A percentile compares a stretch with the other conserved stretches of the same genome.
phyloP scores from a whole-genome alignment of 768 basidiomycete species.

The Leccinum subtestaceum region DNA sequence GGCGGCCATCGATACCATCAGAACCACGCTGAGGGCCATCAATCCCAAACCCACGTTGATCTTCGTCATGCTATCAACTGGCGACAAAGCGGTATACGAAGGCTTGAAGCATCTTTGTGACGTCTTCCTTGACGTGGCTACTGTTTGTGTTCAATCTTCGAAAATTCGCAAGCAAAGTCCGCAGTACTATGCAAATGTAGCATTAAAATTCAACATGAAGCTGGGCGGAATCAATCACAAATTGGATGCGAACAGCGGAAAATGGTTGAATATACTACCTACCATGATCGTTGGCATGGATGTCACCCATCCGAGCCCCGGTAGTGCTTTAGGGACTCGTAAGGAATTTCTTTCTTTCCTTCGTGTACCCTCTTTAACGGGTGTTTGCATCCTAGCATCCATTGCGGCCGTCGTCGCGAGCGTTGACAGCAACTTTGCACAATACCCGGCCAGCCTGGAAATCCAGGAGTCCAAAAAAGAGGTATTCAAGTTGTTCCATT shows the following conservation, averaged over 20 bases:
- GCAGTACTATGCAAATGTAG: constrained; percentile 56
- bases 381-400: constrained; percentile 31
- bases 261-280: constrained; percentile 38
- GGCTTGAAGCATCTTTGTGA: constrained; percentile 54
- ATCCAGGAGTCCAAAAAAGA: constrained; percentile 67
- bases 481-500: constrained; percentile 31
- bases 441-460: constrained; percentile 49
- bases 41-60: constrained; percentile 43
- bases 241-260: constrained; percentile 37
- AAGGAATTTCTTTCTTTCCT: constrained; percentile 2
- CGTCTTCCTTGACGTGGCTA: constrained; percentile 47
- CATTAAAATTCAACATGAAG: constrained; percentile 55
- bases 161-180: constrained; percentile 66
- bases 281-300: constrained; percentile 60
- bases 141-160: constrained; percentile 68
- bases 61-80: constrained; percentile 45
- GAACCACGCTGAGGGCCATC: constrained; percentile 35
- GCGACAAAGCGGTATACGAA: constrained; percentile 48
- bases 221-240: constrained; percentile 52
- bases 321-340: constrained; percentile 55
- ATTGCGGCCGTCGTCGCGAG: constrained; percentile 56
- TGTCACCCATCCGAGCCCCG: constrained; percentile 78
- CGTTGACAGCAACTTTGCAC: constrained; percentile 41
- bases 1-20: constrained; percentile 47
- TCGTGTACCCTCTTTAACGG: background rate